phyloP scores from a whole-genome alignment of 2,329 filamentous ascomycete species.

The Cryphonectria nitschkei region DNA sequence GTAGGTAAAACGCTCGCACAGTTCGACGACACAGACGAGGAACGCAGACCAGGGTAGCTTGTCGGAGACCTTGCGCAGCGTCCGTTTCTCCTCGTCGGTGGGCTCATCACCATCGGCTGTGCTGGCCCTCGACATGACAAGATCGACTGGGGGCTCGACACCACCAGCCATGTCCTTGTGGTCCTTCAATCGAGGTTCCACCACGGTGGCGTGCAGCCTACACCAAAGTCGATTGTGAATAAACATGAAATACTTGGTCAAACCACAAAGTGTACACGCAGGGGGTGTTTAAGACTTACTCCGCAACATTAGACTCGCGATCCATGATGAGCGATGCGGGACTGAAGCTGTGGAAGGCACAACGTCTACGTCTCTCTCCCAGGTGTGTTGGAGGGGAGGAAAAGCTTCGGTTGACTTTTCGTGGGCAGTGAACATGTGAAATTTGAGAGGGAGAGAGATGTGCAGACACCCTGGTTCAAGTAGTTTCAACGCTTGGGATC shows the following conservation, averaged over 20 bases:
- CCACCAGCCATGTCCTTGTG: slow-evolving; percentile 28
- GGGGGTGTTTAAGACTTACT: slow-evolving; percentile 10
- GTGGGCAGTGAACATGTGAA: slow-evolving; percentile 4
- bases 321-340: slow-evolving; percentile 18
- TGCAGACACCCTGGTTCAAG: slow-evolving; percentile 8
- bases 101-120: slow-evolving; percentile 26
- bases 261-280: background rate
- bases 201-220: slow-evolving; percentile 24
- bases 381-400: background rate
- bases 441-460: background rate
- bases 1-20: slow-evolving; percentile 28
- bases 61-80: slow-evolving; percentile 28
- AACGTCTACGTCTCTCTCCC: background rate
- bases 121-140: slow-evolving; percentile 5
- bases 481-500: background rate
- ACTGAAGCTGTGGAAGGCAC: background rate
- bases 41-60: slow-evolving; percentile 29
- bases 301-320: slow-evolving; percentile 25
- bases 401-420: background rate
- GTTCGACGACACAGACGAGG: slow-evolving; percentile 28
- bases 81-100: slow-evolving; percentile 23
- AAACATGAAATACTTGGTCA: background rate
- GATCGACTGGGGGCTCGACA: slow-evolving; percentile 13
- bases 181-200: slow-evolving; percentile 22
- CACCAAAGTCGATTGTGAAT: background rate